Conservation (phyloP, 768 basidiomycete genomes). For the Mycena sanguinolenta region DNA sequence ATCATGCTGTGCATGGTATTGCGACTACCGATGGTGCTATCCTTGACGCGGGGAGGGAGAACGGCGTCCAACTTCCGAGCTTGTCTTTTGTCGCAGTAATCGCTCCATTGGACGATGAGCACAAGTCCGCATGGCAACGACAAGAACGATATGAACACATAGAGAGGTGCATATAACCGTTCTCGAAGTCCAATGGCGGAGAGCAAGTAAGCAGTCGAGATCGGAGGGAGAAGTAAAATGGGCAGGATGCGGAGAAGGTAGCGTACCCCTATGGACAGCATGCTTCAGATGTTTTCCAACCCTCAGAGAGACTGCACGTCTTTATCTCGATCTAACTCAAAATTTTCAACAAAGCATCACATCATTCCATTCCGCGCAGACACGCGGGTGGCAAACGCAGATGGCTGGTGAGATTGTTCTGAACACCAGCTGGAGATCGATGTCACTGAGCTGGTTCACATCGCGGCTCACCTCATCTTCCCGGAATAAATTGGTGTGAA, state of each 20-base stretch:
- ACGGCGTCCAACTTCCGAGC: neutral
- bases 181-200: neutral
- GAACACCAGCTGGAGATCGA: no score
- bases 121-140: neutral
- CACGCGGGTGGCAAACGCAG: no score
- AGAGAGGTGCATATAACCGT: neutral
- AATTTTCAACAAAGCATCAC: no score
- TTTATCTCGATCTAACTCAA: no score
- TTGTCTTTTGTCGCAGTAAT: neutral
- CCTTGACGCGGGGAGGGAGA: neutral
- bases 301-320: no score
- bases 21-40: neutral
- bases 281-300: no score
- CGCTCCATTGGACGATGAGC: neutral
- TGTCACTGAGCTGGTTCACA: no score
- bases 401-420: no score
- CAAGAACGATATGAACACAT: neutral
- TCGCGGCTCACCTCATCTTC: no score
- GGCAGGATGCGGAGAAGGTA: neutral
- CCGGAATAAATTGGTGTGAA: no score
- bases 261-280: no score
- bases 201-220: neutral
- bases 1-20: neutral
- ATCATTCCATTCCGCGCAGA: no score
- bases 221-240: neutral